Base-by-base conservation (phyloP, 2,329 filamentous ascomycete genomes). In the Fusarium verticillioides region DNA sequence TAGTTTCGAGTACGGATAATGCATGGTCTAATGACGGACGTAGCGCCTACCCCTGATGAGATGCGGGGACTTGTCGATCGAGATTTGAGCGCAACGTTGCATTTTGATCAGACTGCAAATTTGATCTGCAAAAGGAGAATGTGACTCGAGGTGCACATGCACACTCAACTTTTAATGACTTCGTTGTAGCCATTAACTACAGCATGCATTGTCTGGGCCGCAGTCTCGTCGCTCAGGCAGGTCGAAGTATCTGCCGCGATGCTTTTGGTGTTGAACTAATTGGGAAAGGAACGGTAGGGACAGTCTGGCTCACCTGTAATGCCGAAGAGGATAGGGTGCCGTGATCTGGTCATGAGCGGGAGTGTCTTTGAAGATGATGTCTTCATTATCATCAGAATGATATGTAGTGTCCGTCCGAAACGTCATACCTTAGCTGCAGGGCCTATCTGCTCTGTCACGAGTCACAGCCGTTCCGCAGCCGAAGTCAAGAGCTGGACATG, bases 141-240 rank as follows among this genome's bases (percentile, higher is more conserved):
- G 32, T 52, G 49, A 52, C 49, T 21, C 9, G 18, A 36, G 32
- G 49, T 16, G 49, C 49, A 26, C 49, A 52, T 36, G 49, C 32
- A 12, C 18, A 21, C 11, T 26, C 1, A 15, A 10, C 6, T 11
- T 10, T 21, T 36, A 2, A 7, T 2, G 5, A 15, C 11, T 8
- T 6, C 8, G 5, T 0, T 26, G 4, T 52, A 10, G n/a, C 11
- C 11, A 13, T 10, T 0, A 36, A 26, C 18, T 7, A 4, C 4
- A 10, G n/a, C 3, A 26, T 50, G 8, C 30, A 34, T 26, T 52
- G 16, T 0, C n/a, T 52, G 11, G 18, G 11, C 0, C 15, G 0
- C n/a, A 26, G 4, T 3, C 47, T 19, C 0, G 9, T 0, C 4
- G 16, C 0, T 2, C 8, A 23, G n/a, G 1, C 16, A 26, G 2